Base-by-base conservation (phyloP, 1,284 basidiomycete species). In the Termitomyces sp. region DNA sequence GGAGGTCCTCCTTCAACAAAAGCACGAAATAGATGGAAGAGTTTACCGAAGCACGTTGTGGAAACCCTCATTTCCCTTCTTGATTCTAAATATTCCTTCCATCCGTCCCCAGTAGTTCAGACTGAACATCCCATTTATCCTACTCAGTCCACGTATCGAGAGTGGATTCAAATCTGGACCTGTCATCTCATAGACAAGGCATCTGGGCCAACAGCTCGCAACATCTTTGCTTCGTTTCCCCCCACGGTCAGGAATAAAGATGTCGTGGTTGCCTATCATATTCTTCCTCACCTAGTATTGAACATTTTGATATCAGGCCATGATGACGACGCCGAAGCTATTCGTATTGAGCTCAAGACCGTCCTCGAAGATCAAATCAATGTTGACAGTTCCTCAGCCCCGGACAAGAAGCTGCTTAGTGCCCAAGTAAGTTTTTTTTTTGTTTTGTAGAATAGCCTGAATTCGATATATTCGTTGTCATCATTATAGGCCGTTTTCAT, bases 81-180 rank as follows among this genome's bases (percentile, higher is more conserved):
- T 19, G 87, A 86, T 52, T 86, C 84, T 7, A 81, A 84, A 26
- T 94, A 88, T 66, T 75, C 75, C 1, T 67, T 84, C 21, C 71
- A 74, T 26, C 70, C 73, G 36, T 72, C 72, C 21, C 62, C 67
- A 1, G 58, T 64, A 6, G 66, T 70, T 19, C 66, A 73, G 6
- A 71, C 76, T 38, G 66, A 74, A 31, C 80, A 85, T 61, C 94
- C 94, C 2, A 84, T 98, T 52, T 99, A 98, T 70, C 76, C 80
- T 1, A 73, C 75, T 3, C 80, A 86, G 52, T 70, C 80, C 4
- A 94, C 92, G 0, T 99, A 97, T 70, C 85, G 95, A 46, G 95
- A 99, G 69, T 99, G 97, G 97, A 80, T 99, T 21, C 93, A 97
- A 62, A 70, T 82, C 0, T 99, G 96, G 95, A 86, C 91, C 0